Conservation (phyloP, 345 rosid species). For the Populus simonii region DNA sequence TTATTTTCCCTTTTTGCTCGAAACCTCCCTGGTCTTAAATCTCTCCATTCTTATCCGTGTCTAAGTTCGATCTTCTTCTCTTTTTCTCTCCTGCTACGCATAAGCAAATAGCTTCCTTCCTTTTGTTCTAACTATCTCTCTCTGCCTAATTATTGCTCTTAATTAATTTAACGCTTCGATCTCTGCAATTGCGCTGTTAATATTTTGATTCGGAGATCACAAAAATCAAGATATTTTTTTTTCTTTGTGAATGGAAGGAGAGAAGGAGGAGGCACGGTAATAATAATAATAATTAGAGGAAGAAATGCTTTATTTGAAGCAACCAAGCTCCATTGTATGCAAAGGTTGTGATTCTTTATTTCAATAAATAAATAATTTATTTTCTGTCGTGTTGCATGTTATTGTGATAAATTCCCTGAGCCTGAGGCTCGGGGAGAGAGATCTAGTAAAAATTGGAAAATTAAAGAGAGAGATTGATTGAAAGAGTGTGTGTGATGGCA, state of each 20-base stretch:
- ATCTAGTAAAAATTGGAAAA: not conserved
- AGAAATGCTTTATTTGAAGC: conserved; percentile 74
- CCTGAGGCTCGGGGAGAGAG: conserved; percentile 63
- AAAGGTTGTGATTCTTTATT: conserved; percentile 31
- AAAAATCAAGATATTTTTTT: not conserved
- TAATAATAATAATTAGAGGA: not conserved
- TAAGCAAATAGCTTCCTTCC: not conserved
- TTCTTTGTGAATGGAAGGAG: conserved; percentile 1
- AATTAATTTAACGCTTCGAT: not conserved
- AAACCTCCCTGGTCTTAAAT: conserved; percentile 27
- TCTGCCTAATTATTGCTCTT: not conserved
- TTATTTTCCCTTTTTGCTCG: conserved; percentile 25
- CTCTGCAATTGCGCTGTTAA: not conserved
- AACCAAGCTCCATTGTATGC: conserved; percentile 56
- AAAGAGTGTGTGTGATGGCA: not conserved
- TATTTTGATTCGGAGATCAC: not conserved
- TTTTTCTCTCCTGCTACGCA: not conserved
- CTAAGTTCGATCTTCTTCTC: conserved; percentile 14
- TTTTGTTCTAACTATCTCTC: not conserved
- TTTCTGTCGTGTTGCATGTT: conserved; percentile 39
- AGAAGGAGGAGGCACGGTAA: conserved; percentile 11
- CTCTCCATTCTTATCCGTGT: not conserved
- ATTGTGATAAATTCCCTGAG: conserved; percentile 58
- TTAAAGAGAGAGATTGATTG: not conserved
- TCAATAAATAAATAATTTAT: not conserved